Percentiles rank a stretch among this genome's conserved stretches.
phyloP scores from a whole-genome alignment of 805 yeast genomes.

The Wickerhamiella vanderwaltii region DNA sequence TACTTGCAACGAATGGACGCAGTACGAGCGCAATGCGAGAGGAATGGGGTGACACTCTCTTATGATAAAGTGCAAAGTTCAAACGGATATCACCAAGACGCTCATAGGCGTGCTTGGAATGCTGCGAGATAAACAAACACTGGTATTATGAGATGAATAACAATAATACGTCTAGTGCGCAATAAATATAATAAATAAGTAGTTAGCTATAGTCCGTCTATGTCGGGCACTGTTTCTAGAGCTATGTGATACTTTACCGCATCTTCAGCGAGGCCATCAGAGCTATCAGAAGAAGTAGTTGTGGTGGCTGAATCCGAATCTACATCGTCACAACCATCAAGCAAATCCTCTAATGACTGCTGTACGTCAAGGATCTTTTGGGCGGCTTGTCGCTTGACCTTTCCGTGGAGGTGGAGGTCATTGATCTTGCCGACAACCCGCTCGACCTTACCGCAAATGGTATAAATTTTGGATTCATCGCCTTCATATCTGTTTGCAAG shows the following conservation, averaged over 20 bases:
- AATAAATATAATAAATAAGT: no score
- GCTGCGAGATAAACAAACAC: no score
- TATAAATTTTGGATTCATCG: neutral
- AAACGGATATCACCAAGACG: no score
- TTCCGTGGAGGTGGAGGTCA: neutral
- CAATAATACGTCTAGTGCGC: neutral
- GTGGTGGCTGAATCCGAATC: neutral
- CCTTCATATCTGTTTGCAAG: neutral
- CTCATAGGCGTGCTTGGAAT: no score
- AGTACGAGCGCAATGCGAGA: no score
- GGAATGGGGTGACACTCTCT: no score
- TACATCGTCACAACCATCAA: neutral
- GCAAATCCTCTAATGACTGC: neutral
- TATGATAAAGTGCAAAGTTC: no score
- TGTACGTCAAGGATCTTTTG: neutral
- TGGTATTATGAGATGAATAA: no score
- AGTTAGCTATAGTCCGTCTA: slow-evolving; percentile 2
- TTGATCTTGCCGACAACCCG: neutral
- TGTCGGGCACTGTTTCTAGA: neutral
- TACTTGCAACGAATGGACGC: no score
- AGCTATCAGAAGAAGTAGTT: neutral
- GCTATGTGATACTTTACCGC: slow-evolving; percentile 3
- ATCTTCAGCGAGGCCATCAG: neutral
- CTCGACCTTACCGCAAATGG: neutral
- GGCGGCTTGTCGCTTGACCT: neutral